Base-by-base conservation (phyloP, 2,329 filamentous ascomycete species). In the Pseudogymnoascus sp. region DNA sequence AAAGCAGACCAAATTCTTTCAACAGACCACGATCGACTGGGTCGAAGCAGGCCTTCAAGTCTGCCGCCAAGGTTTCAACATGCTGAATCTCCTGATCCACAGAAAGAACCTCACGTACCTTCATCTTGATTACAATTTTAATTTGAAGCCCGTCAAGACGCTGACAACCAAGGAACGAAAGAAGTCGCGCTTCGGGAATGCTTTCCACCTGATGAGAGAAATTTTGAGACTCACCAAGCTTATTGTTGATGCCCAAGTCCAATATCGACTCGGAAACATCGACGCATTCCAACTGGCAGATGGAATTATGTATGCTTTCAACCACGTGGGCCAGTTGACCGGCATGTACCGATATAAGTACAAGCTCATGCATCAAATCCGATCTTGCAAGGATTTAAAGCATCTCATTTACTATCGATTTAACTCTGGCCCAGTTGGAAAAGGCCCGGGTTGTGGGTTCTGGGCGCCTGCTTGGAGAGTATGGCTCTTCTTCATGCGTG, bases 291-390 rank as follows among this genome's bases (percentile, higher is more conserved):
- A 99, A 76, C 87, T 99, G 68, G 95, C 95, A 3, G 95, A 99
- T 75, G 95, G 95, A 75, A 99, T 99, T 64, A 81, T 97, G n/a
- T 99, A 99, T 71, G 96, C 95, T 17, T 99, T 99, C 80, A 99
- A 99, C 77, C 95, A 99, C 70, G 95, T 99, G 64, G 95, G 95
- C 66, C 96, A 99, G 76, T 81, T 99, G 66, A 99, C 95, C 15
- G 95, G 95, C 74, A 99, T 99, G 95, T 99, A 99, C 78, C 89
- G 95, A 65, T 99, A 99, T 84, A 99, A 99, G 82, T 99, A 99
- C 81, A 99, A 99, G 82, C 83, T 99, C 63, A 99, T 99, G 95
- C 95, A 99, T 75, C 95, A 99, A 77, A 99, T 99, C 71, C 91
- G 95, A 70, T 96, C 95, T 0, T 99, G 95, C 82, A 99, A 99